Base-by-base conservation (phyloP, 2,329 filamentous ascomycete species). In the Venturia aucupariae region DNA sequence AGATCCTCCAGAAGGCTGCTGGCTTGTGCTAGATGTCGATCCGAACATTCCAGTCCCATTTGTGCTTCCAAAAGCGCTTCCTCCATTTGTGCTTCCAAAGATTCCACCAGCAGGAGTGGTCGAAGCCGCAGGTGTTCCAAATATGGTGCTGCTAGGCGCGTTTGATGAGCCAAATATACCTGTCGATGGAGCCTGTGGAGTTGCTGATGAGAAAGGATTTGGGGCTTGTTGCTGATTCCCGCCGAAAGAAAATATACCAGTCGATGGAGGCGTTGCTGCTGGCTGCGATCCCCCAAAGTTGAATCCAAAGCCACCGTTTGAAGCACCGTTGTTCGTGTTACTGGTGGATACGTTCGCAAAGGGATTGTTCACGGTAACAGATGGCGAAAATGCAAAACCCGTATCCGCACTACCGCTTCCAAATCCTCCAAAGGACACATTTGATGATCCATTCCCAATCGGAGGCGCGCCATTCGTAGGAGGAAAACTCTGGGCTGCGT, bases 381-480 rank as follows among this genome's bases (percentile, higher is more conserved):
- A 35, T 19, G 63, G 19, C 17, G 44, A 39, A 22, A 64, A 64
- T 27, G 63, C 59, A 41, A 64, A 64, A 30, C 46, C 35, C 17
- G 54, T 24, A 22, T 54, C 41, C 11, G 17, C 51, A 17, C 51
- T n/a, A 46, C 46, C 46, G 27, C 48, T 64, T 32, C 62, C 63
- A 42, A 64, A 64, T 41, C 54, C 63, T 46, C 54, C 54, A 51
- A 64, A 64, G 6, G 63, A 64, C 17, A 22, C 44, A 39, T 42
- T 64, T 27, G 63, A 22, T 55, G 63, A 44, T 2, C 54, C 54
- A 15, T 32, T 51, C 6, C 63, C 63, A 19, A 38, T 51, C 15
- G 39, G 24, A 46, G 63, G 42, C 17, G 63, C 38, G 19, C 63
- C 63, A 17, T 64, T 64, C 8, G 39, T 57, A n/a, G 51, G 63